Conservation (phyloP, 202 grass and related monocot genomes). For the Eragrostis tef region DNA sequence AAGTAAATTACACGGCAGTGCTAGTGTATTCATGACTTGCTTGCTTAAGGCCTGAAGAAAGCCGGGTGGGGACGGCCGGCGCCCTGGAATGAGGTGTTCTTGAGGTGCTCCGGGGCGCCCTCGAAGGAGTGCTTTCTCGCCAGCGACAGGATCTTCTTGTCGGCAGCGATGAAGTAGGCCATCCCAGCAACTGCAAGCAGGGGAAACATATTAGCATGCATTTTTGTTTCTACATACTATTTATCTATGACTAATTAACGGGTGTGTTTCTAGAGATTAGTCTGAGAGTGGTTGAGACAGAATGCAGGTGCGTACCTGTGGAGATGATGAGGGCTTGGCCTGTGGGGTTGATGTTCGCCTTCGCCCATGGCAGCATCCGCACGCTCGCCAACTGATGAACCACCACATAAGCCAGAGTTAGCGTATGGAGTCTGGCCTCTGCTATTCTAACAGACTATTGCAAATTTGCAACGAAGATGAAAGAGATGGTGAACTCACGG, state of each 20-base stretch:
- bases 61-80: constrained; percentile 7
- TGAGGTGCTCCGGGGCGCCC: constrained; percentile 43
- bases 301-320: constrained; percentile 35
- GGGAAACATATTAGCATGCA: too few relatives aligned
- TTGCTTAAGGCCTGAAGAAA: constrained; percentile 46
- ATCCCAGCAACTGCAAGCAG: constrained; percentile 51
- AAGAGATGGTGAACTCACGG: constrained; percentile 33
- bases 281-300: neutral
- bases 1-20: neutral
- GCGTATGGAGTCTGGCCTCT: neutral
- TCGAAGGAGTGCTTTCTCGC: constrained; percentile 69
- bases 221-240: too few relatives aligned
- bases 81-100: constrained; percentile 50
- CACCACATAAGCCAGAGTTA: neutral
- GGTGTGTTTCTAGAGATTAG: too few relatives aligned
- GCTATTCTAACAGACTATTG: neutral
- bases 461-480: too few relatives aligned
- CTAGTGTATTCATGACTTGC: neutral
- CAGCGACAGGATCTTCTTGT: constrained; percentile 70
- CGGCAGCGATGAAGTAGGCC: constrained; percentile 66
- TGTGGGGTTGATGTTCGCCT: constrained; percentile 60
- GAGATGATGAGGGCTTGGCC: constrained; percentile 69
- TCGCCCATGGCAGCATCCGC: constrained; percentile 70
- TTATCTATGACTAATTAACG: too few relatives aligned
- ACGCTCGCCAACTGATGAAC: constrained; percentile 59